A percentile compares a stretch with the other conserved stretches of the same genome.
phyloP scores from a whole-genome alignment of 345 rosid species.

The Trapa incisa region DNA sequence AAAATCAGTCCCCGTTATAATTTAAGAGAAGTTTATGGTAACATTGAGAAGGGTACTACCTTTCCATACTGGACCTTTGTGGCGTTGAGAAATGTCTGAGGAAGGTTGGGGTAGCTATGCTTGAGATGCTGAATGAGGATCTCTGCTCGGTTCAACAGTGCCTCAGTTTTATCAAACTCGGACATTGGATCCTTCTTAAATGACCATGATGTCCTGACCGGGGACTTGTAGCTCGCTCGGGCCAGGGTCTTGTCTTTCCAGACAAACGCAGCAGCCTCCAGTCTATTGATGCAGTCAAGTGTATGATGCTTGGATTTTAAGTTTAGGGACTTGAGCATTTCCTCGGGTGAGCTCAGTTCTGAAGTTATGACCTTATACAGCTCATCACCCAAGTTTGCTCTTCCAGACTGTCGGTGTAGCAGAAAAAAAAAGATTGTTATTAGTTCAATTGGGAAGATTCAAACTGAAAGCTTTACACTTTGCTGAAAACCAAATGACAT shows the following conservation, averaged over 20 bases:
- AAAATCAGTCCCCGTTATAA: not conserved
- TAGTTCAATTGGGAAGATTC: too few relatives aligned
- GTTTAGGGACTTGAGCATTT: conserved; percentile 38
- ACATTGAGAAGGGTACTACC: conserved; percentile 25
- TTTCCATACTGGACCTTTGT: conserved; percentile 83
- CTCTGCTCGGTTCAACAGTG: conserved; percentile 46
- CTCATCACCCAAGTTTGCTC: conserved; percentile 64
- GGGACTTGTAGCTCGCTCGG: conserved; percentile 45
- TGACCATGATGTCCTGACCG: conserved; percentile 63
- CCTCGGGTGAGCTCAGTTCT: conserved; percentile 36
- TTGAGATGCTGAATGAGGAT: conserved; percentile 44
- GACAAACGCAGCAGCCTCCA: conserved; percentile 63
- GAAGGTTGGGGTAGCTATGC: conserved; percentile 57
- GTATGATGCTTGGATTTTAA: conserved; percentile 54
- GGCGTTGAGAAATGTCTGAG: conserved; percentile 79
- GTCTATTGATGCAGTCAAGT: conserved; percentile 49
- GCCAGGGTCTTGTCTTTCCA: conserved; percentile 63
- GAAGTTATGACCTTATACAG: conserved; percentile 43
- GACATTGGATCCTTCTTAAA: conserved; percentile 54
- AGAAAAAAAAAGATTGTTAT: not conserved
- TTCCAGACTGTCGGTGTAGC: conserved; percentile 54
- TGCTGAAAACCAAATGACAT: too few relatives aligned
- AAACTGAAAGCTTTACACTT: too few relatives aligned
- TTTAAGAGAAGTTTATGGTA: not conserved
- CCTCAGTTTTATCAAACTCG: conserved; percentile 49